Conservation (phyloP, 2,329 filamentous ascomycete genomes). For the Intubia oerlemansii region DNA sequence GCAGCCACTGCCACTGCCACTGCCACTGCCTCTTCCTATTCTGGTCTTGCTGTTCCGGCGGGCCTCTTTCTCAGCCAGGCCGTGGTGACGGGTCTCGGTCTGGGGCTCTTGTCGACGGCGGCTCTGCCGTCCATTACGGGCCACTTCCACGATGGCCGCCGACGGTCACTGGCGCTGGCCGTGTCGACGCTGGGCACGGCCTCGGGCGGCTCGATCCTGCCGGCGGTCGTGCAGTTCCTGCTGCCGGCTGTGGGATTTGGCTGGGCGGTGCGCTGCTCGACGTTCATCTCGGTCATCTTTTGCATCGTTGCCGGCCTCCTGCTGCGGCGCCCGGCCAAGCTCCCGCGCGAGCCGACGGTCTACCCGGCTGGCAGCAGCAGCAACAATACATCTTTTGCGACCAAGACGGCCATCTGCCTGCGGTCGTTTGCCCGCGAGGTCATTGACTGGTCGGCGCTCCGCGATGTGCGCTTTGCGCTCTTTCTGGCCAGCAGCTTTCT, state of each 20-base stretch:
- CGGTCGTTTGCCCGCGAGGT: slow-evolving; percentile 17
- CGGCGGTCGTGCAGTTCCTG: slow-evolving; percentile 32
- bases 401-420: background rate
- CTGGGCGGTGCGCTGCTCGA: slow-evolving; percentile 41
- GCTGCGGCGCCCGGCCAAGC: slow-evolving; percentile 16
- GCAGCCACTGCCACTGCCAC: background rate
- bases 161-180: slow-evolving; percentile 33
- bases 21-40: background rate
- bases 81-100: slow-evolving; percentile 29
- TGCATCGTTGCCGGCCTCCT: slow-evolving; percentile 18
- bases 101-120: slow-evolving; percentile 31
- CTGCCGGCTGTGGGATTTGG: slow-evolving; percentile 40
- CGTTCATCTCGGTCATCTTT: slow-evolving; percentile 33
- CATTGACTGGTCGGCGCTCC: slow-evolving; percentile 27
- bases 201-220: slow-evolving; percentile 41
- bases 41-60: background rate
- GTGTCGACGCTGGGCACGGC: slow-evolving; percentile 38
- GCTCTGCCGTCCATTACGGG: slow-evolving; percentile 29
- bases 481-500: slow-evolving; percentile 17
- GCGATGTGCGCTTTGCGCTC: slow-evolving; percentile 22
- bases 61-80: slow-evolving; percentile 30
- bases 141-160: slow-evolving; percentile 31
- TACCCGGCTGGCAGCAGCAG: background rate
- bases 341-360: background rate
- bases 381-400: too few species aligned